These are phyloP conservation scores for Colletotrichum neosansevieriae DNA, from an alignment of 2,329 filamentous ascomycete species.

Conservation along the genomic window DNA sequence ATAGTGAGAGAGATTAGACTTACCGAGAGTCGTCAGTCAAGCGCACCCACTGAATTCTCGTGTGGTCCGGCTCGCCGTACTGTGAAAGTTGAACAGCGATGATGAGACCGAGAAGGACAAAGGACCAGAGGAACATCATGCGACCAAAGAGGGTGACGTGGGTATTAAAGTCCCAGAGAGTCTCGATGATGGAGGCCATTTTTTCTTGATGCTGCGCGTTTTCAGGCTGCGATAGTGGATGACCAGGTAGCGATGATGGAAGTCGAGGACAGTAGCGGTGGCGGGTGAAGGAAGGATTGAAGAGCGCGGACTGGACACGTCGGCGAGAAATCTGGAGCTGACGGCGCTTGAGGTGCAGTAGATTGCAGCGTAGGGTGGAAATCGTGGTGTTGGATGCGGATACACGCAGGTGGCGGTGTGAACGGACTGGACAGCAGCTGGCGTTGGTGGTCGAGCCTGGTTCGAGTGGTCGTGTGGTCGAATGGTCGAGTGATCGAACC, in stretches of 20 bases:
- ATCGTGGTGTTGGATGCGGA: slow-evolving; percentile 20
- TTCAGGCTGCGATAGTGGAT: slow-evolving; percentile 7
- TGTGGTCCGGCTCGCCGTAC: slow-evolving; percentile 31
- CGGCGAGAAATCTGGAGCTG: slow-evolving; percentile 11
- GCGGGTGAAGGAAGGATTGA: slow-evolving; percentile 15
- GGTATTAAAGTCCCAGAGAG: slow-evolving; percentile 37
- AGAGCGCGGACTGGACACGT: slow-evolving; percentile 13
- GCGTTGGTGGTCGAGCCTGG: neutral
- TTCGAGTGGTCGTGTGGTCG: neutral
- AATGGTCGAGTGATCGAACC: neutral
- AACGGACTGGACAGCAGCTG: slow-evolving; percentile 10
- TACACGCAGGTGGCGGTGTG: slow-evolving; percentile 24
- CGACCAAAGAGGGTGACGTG: slow-evolving; percentile 41
- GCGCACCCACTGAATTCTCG: slow-evolving; percentile 40
- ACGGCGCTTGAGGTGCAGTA: slow-evolving; percentile 21
- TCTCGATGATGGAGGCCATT: slow-evolving; percentile 25
- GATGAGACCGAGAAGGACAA: slow-evolving; percentile 42
- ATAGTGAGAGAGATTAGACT: neutral
- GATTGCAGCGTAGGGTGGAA: slow-evolving; percentile 14
- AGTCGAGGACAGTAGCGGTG: neutral
- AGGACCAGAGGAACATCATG: slow-evolving; percentile 41
- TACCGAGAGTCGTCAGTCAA: slow-evolving; percentile 41
- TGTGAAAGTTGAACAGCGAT: slow-evolving; percentile 43
- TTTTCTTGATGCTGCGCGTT: slow-evolving; percentile 5
- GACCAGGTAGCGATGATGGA: neutral